A percentile compares a stretch with the other conserved stretches of the same genome.
Evolutionary conservation across 202 grass and related monocot species (phyloP).

Genomic region (Zizania palustris): DNA sequence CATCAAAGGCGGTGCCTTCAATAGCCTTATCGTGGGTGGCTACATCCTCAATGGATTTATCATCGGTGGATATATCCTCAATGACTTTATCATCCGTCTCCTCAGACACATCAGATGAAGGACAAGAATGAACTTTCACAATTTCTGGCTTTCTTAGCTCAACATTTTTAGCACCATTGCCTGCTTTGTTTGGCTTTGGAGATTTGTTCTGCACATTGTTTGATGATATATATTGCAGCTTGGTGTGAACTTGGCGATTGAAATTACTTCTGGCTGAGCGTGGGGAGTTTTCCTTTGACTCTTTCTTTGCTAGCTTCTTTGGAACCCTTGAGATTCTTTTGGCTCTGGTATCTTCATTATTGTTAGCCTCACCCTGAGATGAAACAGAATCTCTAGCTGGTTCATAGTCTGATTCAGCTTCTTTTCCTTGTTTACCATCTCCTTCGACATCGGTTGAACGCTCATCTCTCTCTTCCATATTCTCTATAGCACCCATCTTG

Average conservation of each 20-base stretch:
- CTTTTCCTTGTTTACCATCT: conserved; percentile 69
- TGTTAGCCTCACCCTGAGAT: conserved; percentile 68
- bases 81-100: conserved; percentile 60
- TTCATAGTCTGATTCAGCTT: conserved; percentile 81
- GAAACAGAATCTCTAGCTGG: conserved; percentile 79
- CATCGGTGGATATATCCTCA: conserved; percentile 30
- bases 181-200: conserved; percentile 50
- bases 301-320: conserved; percentile 77
- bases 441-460: conserved; percentile 54
- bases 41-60: conserved; percentile 6
- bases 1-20: neutral
- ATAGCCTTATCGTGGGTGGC: conserved; percentile 4
- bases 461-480: conserved; percentile 64
- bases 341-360: conserved; percentile 59
- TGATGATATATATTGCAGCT: conserved; percentile 68
- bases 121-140: conserved; percentile 50
- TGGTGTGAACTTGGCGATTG: conserved; percentile 47
- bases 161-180: conserved; percentile 47
- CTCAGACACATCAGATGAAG: conserved; percentile 75
- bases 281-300: conserved; percentile 54
- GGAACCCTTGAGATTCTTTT: conserved; percentile 88
- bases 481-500: conserved; percentile 89
- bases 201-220: conserved; percentile 71
- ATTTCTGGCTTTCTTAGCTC: conserved; percentile 53
- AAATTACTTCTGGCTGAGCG: conserved; percentile 53